A percentile compares a stretch with the other conserved stretches of the same genome.
Conservation (phyloP, 1,284 basidiomycete species). For the Cutaneotrichosporon cyanovorans region DNA sequence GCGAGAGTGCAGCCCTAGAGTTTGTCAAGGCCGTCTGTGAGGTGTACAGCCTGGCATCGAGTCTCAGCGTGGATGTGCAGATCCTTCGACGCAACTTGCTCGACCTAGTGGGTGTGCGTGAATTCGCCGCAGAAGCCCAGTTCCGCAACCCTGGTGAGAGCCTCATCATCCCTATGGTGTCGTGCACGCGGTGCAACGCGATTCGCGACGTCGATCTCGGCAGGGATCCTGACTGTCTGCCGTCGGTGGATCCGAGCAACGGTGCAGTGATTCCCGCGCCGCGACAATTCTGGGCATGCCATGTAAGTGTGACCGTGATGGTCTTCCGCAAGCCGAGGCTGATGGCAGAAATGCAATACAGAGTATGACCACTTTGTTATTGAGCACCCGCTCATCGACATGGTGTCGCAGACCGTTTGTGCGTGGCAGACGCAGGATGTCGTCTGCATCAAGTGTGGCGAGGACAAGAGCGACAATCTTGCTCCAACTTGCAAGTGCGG, state of each 20-base stretch:
- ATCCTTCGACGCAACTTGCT: constrained; percentile 82
- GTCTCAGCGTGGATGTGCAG: constrained; percentile 76
- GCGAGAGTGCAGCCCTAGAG: constrained; percentile 68
- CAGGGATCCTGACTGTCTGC: constrained; percentile 78
- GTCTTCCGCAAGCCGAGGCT: neutral
- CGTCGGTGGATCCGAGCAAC: constrained; percentile 41
- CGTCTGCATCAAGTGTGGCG: constrained; percentile 73
- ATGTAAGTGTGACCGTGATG: constrained; percentile 16
- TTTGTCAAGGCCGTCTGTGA: constrained; percentile 85
- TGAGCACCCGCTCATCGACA: constrained; percentile 75
- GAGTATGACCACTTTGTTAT: constrained; percentile 81
- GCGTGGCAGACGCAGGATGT: constrained; percentile 80
- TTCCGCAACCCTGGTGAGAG: constrained; percentile 93
- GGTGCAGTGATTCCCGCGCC: constrained; percentile 43
- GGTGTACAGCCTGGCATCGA: constrained; percentile 67
- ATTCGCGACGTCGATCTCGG: constrained; percentile 92
- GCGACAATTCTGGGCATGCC: constrained; percentile 44
- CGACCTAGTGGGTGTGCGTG: constrained; percentile 77
- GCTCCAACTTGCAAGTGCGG: constrained; percentile 81
- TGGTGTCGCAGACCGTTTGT: constrained; percentile 64
- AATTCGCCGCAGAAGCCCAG: constrained; percentile 74
- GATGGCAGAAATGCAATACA: constrained; percentile 56
- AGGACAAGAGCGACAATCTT: constrained; percentile 79
- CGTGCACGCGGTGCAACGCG: constrained; percentile 82
- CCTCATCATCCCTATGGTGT: constrained; percentile 76